Evolutionary conservation across 2,329 filamentous ascomycete species (phyloP), one percentile per base, ranked within the genome.

Genomic region (Rutstroemia sp.): DNA sequence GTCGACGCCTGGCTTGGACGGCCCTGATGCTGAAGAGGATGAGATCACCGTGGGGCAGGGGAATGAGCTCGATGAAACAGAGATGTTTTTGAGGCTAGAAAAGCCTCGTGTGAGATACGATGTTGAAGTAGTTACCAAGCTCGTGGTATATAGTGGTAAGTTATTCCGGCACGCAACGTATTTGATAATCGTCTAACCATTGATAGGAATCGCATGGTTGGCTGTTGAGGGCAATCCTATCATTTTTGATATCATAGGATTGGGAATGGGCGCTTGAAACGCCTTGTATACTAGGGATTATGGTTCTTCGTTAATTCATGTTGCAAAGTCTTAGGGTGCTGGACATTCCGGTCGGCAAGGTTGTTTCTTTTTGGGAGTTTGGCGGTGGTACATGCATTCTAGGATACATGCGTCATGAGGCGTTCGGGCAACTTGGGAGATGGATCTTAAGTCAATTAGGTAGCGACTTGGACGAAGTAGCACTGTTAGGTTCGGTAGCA

Each of bases 51-150:
- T 73, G 12, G 73, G 74, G 23, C 75, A 77, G 49, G 75, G 80
- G 46, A 78, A 81, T 25, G 71, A 72, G 46, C 65, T 71, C 30
- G 84, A 84, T 49, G 86, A 91, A 70, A 80, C 79, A 63, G 88
- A 95, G 69, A 86, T 97, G 71, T 96, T 97, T 71, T 87, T 85
- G 46, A 83, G 80, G 68, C 78, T 97, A 55, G 86, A 91, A 61
- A 90, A 87, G 73, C 91, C 94, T 49, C 83, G 94, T 63, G 92
- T 96, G 58, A 80, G 92, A 65, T 99, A 97, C 68, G 94, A 99
- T 72, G 92, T 97, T n/a, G 94, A 99, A 72, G 92, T 99, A 41
- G 88, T 99, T 39, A 97, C 94, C 5, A 97, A 96, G 74, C 73
- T 99, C 59, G 88, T 99, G 65, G 90, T 99, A 23, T 99, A 99